Percentiles rank a stretch among this genome's conserved stretches.
These are phyloP conservation scores for Xylaria sp. DNA, from an alignment of 2,329 filamentous ascomycete genomes.

Conservation along the genomic window DNA sequence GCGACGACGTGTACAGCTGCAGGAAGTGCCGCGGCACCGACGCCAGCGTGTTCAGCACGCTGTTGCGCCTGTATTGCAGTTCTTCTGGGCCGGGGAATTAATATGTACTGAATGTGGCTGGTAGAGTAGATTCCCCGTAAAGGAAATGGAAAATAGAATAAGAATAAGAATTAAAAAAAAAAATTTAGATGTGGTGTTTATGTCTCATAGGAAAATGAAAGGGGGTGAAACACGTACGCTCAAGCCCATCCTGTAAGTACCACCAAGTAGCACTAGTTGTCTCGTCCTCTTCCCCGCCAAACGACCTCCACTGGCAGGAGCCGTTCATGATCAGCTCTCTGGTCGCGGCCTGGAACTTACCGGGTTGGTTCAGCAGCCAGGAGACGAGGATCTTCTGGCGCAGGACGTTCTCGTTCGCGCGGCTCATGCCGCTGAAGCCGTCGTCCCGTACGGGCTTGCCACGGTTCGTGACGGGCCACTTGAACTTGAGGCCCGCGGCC, in stretches of 20 bases:
- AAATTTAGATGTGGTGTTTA: not conserved
- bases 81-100: conserved; percentile 61
- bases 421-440: conserved; percentile 51
- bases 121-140: not conserved
- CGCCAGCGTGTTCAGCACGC: conserved; percentile 74
- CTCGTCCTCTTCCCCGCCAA: conserved; percentile 47
- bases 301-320: conserved; percentile 66
- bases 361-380: conserved; percentile 70
- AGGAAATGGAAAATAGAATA: not conserved
- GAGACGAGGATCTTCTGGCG: conserved; percentile 76
- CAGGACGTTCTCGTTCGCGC: conserved; percentile 70
- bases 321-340: conserved; percentile 74
- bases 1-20: conserved; percentile 72
- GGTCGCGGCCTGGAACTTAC: conserved; percentile 69
- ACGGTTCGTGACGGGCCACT: conserved; percentile 61
- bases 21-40: conserved; percentile 77
- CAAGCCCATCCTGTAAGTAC: conserved; percentile 74
- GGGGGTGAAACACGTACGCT: conserved; percentile 58
- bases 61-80: conserved; percentile 71
- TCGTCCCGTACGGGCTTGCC: conserved; percentile 52
- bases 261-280: conserved; percentile 68
- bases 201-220: not conserved
- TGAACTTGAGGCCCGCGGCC: conserved; percentile 60
- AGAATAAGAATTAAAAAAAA: not conserved
- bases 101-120: conserved; percentile 24